Conservation (phyloP, 106 monocot species). For the Platanthera zijinensis region DNA sequence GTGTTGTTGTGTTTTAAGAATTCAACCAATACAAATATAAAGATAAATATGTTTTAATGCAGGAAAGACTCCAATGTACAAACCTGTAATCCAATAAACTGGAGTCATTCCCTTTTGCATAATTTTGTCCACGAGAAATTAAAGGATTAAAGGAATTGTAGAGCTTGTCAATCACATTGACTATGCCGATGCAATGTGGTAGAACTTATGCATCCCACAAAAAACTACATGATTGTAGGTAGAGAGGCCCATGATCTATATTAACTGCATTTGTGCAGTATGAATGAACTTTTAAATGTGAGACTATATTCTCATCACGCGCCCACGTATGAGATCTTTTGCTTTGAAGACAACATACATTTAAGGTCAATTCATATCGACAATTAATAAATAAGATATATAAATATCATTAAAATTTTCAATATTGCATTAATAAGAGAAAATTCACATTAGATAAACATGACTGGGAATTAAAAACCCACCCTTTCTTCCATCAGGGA, state of each 20-base stretch:
- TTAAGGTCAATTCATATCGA: background rate
- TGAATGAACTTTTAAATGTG: too few relatives aligned
- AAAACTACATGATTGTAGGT: too few relatives aligned
- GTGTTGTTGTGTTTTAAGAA: background rate
- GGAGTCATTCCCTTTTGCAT: background rate
- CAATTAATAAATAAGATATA: background rate
- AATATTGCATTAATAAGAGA: background rate
- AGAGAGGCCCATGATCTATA: too few relatives aligned
- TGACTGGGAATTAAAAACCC: background rate
- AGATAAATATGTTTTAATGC: background rate
- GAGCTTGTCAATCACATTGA: background rate
- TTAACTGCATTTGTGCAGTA: too few relatives aligned
- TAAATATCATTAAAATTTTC: background rate
- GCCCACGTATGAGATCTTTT: too few relatives aligned
- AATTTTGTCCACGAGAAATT: background rate
- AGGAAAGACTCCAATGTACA: background rate
- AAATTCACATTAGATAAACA: background rate
- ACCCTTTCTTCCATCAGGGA: background rate
- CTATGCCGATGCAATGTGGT: background rate
- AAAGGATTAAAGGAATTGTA: background rate
- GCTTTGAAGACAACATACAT: background rate
- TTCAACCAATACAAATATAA: background rate
- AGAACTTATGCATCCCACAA: too few relatives aligned
- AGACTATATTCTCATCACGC: too few relatives aligned
- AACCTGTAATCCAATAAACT: background rate